These are phyloP conservation scores for Clitopilus hobsonii DNA, from an alignment of 768 basidiomycete species.

Conservation along the genomic window DNA sequence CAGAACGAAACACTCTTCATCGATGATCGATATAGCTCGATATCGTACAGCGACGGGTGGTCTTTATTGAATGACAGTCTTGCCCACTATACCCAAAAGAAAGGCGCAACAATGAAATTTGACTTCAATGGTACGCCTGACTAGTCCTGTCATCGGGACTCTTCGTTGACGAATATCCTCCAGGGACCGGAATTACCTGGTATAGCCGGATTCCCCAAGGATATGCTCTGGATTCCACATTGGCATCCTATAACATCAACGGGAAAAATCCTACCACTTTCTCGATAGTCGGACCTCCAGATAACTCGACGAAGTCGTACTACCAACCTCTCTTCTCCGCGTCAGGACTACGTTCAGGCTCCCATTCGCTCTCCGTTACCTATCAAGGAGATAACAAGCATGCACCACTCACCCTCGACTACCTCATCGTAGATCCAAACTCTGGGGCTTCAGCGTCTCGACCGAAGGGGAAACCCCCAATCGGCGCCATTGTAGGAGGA, in stretches of 20 bases:
- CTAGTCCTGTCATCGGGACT: too few species aligned
- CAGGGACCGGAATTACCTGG: background rate
- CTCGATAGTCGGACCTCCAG: background rate
- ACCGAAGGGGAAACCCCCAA: background rate
- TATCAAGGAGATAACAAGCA: background rate
- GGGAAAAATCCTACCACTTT: background rate
- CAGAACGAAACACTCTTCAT: slow-evolving; percentile 13
- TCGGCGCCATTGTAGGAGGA: background rate
- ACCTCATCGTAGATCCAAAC: background rate
- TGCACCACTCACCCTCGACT: background rate
- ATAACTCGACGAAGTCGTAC: background rate
- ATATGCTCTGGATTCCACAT: background rate
- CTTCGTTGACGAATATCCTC: background rate
- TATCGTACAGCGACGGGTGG: slow-evolving; percentile 14
- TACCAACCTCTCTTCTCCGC: background rate
- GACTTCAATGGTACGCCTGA: background rate
- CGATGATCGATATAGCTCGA: slow-evolving; percentile 10
- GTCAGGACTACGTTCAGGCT: background rate
- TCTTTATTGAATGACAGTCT: slow-evolving; percentile 8
- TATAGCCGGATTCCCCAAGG: background rate
- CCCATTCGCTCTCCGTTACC: background rate
- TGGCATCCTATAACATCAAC: background rate
- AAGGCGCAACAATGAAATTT: background rate
- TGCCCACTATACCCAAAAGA: background rate
- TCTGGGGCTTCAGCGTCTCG: background rate